Conservation (phyloP, 208 protist species). For the Eutreptiella sp. region DNA sequence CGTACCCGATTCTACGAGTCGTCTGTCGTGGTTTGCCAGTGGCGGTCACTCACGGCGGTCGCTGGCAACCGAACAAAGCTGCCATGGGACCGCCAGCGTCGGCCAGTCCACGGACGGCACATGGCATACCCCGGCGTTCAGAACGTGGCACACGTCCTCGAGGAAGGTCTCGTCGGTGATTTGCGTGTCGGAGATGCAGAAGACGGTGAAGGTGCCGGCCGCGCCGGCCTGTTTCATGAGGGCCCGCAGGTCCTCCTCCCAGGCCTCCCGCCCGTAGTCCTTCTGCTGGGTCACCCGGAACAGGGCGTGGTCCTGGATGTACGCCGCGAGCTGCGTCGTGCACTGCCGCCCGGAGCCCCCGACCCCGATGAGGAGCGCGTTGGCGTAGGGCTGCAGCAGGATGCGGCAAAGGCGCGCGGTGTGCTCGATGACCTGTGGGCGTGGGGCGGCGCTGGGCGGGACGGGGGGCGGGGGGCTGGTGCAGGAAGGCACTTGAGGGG, state of each 20-base stretch:
- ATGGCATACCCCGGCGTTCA: slow-evolving; percentile 93
- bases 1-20: too few relatives aligned
- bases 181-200: slow-evolving; percentile 93
- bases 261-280: slow-evolving; percentile 85
- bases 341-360: slow-evolving; percentile 59
- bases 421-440: slow-evolving; percentile 55
- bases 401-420: slow-evolving; percentile 54
- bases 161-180: slow-evolving; percentile 88
- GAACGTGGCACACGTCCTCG: slow-evolving; percentile 93
- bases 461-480: too few relatives aligned
- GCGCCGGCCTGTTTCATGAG: slow-evolving; percentile 80
- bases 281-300: slow-evolving; percentile 69
- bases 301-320: slow-evolving; percentile 44
- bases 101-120: too few relatives aligned
- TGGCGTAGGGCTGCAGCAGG: slow-evolving; percentile 54
- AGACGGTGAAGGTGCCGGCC: slow-evolving; percentile 83
- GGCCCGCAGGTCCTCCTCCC: slow-evolving; percentile 88
- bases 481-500: too few relatives aligned
- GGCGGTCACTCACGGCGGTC: too few relatives aligned
- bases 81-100: too few relatives aligned
- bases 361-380: slow-evolving; percentile 65
- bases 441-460: too few relatives aligned
- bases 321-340: slow-evolving; percentile 48
- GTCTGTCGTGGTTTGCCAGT: too few relatives aligned
- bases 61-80: too few relatives aligned